These are phyloP conservation scores for Ramalina intermedia DNA, from an alignment of 495 filamentous ascomycete species.

Conservation along the genomic window DNA sequence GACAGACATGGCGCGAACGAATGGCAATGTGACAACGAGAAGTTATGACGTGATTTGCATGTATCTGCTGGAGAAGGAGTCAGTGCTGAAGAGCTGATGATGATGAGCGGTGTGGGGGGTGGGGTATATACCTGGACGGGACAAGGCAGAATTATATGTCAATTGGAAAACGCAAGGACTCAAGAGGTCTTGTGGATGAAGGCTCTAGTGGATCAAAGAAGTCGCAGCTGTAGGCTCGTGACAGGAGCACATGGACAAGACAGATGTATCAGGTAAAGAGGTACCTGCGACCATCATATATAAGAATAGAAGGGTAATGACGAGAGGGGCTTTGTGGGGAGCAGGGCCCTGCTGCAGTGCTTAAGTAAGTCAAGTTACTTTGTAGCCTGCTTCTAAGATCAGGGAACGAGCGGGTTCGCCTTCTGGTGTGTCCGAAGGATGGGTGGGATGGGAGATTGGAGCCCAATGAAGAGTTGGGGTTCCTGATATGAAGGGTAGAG, in stretches of 20 bases:
- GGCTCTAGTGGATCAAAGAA: not conserved
- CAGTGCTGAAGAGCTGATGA: not conserved
- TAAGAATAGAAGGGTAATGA: constrained; percentile 12
- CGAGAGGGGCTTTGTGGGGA: constrained; percentile 11
- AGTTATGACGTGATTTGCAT: not conserved
- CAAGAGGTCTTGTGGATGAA: not conserved
- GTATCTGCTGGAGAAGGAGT: not conserved
- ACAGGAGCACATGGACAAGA: not conserved
- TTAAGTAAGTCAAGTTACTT: not conserved
- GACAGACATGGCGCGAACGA: constrained; percentile 4
- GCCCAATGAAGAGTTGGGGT: not conserved
- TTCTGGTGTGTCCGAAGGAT: not conserved
- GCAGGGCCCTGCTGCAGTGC: not conserved
- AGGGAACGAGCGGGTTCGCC: not conserved
- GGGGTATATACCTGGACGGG: not conserved
- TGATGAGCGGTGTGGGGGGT: not conserved
- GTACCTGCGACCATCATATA: constrained; percentile 5
- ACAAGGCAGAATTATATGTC: not conserved
- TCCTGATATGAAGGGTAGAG: too few relatives aligned
- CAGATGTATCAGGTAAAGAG: constrained; percentile 5
- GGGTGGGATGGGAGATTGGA: constrained; percentile 1
- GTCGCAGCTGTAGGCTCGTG: not conserved
- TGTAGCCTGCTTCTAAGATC: not conserved
- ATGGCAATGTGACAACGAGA: not conserved
- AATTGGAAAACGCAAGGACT: not conserved